Percentiles rank a stretch among this genome's conserved stretches.
phyloP scores from a whole-genome alignment of 352 stramenopile genomes.

The Phytophthora fragariae region DNA sequence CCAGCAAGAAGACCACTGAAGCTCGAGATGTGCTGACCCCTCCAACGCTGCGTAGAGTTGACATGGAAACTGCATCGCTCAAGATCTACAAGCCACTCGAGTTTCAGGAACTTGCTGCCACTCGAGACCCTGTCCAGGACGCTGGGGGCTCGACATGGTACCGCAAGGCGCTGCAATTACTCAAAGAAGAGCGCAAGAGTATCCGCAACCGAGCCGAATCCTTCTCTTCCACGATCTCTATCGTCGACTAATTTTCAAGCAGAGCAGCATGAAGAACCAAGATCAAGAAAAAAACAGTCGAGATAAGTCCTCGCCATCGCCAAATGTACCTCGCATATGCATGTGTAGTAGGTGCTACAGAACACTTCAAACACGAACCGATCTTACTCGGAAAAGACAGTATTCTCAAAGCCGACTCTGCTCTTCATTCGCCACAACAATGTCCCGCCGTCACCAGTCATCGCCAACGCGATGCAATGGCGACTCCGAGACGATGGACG shows the following conservation, averaged over 20 bases:
- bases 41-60: conserved; percentile 3
- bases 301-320: conserved; percentile 9
- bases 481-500: background rate
- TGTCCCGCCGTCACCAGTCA: background rate
- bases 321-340: background rate
- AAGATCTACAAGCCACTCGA: conserved; percentile 25
- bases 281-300: conserved; percentile 1
- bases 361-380: conserved; percentile 12
- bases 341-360: too few species aligned
- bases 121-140: conserved; percentile 30
- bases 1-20: background rate
- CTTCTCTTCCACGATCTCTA: conserved; percentile 42
- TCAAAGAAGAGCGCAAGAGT: conserved; percentile 44
- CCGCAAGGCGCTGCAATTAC: conserved; percentile 36
- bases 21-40: background rate
- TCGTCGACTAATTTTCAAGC: conserved; percentile 28
- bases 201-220: conserved; percentile 32
- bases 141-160: conserved; percentile 39
- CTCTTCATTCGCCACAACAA: background rate
- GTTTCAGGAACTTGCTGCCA: conserved; percentile 39
- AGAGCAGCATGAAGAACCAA: background rate
- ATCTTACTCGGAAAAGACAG: conserved; percentile 14
- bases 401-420: background rate
- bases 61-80: background rate
- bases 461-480: background rate